phyloP scores from a whole-genome alignment of 257 asterid species.

The Solanum infundibuliforme region DNA sequence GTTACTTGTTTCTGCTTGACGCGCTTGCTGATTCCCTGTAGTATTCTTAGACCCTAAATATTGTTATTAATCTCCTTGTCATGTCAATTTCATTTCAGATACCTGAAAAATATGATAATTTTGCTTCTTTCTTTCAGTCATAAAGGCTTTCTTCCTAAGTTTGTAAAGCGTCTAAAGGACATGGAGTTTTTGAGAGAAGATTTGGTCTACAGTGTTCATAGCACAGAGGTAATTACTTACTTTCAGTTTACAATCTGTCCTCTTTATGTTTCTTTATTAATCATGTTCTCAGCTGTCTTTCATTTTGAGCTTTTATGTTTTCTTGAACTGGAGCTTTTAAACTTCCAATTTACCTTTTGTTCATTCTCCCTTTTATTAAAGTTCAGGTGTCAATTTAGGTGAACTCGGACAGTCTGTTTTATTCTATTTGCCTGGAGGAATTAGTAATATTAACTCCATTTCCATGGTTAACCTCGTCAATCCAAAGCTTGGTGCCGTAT shows the following conservation, averaged over 20 bases:
- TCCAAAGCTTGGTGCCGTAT: not conserved
- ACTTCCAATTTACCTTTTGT: not conserved
- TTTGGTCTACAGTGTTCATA: slow-evolving; percentile 67
- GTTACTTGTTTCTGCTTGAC: not conserved
- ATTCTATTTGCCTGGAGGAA: not conserved
- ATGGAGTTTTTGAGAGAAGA: slow-evolving; percentile 81
- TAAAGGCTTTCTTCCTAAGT: slow-evolving; percentile 69
- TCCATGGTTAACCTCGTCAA: not conserved
- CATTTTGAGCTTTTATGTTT: not conserved
- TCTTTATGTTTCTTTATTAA: not conserved
- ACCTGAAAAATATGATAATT: not conserved
- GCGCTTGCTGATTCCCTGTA: not conserved
- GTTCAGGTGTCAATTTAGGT: not conserved
- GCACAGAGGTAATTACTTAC: slow-evolving; percentile 61
- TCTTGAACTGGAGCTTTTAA: not conserved
- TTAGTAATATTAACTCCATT: not conserved
- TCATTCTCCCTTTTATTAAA: not conserved
- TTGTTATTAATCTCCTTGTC: not conserved
- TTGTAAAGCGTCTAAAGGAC: slow-evolving; percentile 60
- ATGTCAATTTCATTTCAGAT: not conserved
- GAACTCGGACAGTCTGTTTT: not conserved
- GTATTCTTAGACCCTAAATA: not conserved
- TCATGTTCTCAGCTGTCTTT: not conserved
- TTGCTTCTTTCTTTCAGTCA: slow-evolving; percentile 42
- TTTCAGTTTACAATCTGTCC: not conserved